These are phyloP conservation scores for Alternaria arbusti DNA, from an alignment of 2,329 filamentous ascomycete genomes.

Conservation along the genomic window DNA sequence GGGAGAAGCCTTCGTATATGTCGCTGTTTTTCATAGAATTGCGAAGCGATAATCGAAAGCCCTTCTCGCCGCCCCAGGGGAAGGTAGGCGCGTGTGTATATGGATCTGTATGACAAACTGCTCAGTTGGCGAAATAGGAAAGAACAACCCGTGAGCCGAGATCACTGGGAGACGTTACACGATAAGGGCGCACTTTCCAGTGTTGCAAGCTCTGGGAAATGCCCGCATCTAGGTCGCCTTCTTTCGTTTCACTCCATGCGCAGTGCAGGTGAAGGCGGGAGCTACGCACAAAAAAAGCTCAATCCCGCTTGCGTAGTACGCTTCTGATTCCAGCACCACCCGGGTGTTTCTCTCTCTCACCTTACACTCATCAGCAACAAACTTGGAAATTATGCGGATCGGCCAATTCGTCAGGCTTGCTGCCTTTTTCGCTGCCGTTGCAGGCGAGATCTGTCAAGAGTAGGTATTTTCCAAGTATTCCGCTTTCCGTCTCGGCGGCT, in stretches of 20 bases:
- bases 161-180: neutral
- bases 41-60: fast-evolving
- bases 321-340: neutral
- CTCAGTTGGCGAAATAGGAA: neutral
- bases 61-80: neutral
- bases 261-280: neutral
- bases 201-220: neutral
- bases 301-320: neutral
- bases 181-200: neutral
- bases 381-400: neutral
- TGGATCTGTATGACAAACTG: neutral
- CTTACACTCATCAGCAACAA: neutral
- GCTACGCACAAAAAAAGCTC: neutral
- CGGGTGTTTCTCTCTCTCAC: neutral
- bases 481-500: neutral
- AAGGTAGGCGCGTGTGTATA: neutral
- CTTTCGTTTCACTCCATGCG: neutral
- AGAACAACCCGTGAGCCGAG: neutral
- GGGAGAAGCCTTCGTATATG: no score
- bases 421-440: neutral
- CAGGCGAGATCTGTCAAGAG: neutral
- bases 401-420: neutral
- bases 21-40: neutral
- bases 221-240: neutral
- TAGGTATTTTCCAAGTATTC: neutral